Evolutionary conservation across 306 rosid genomes (phyloP).

Genomic region (Acacia crassicarpa): DNA sequence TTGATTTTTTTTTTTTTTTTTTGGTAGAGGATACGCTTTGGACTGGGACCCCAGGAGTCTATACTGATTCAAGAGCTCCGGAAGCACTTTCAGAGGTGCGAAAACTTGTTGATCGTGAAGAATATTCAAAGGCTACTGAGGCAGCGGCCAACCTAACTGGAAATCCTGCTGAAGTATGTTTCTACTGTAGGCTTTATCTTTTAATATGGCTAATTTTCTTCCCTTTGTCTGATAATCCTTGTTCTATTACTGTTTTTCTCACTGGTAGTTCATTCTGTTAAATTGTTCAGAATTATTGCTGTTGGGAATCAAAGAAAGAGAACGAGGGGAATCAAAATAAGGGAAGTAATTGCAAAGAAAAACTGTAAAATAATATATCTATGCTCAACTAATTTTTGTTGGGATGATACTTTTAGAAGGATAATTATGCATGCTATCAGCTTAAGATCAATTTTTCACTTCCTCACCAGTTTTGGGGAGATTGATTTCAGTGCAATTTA

Average conservation of each 20-base stretch:
- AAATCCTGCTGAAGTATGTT: slow-evolving; percentile 53
- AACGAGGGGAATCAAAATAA: background rate
- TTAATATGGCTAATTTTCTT: background rate
- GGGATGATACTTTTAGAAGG: background rate
- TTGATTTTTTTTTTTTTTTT: background rate
- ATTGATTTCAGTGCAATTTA: background rate
- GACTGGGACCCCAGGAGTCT: slow-evolving; percentile 73
- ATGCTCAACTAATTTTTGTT: background rate
- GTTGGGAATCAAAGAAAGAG: background rate
- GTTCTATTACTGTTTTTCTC: background rate
- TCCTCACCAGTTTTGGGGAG: background rate
- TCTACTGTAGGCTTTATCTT: background rate
- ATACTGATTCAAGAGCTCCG: slow-evolving; percentile 59
- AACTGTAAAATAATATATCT: background rate
- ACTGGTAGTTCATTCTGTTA: background rate
- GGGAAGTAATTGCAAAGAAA: background rate
- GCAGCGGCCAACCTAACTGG: slow-evolving; percentile 55
- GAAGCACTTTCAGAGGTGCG: slow-evolving; percentile 54
- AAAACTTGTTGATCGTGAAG: slow-evolving; percentile 53
- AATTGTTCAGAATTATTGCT: background rate
- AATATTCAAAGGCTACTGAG: slow-evolving; percentile 60
- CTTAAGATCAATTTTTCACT: background rate
- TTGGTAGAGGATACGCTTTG: slow-evolving; percentile 77
- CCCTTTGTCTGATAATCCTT: background rate
- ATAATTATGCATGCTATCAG: background rate